phyloP scores from a whole-genome alignment of 2,329 filamentous ascomycete genomes.

The Fusarium tanahbumbuense region DNA sequence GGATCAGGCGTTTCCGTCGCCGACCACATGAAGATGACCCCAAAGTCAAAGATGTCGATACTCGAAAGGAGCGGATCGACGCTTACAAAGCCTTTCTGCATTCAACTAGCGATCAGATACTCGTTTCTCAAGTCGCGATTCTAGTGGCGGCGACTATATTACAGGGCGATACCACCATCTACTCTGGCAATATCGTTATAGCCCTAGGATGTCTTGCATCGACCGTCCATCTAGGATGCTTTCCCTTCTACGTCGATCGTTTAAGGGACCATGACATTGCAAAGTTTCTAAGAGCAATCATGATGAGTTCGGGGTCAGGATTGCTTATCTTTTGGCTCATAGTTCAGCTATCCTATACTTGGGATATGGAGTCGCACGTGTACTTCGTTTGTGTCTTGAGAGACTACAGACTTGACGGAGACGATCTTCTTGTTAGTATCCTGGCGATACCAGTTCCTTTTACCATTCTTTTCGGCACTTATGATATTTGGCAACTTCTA shows the following conservation, averaged over 20 bases:
- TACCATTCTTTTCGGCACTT: neutral
- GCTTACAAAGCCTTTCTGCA: constrained; percentile 2
- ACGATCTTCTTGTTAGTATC: accelerated
- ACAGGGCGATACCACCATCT: neutral
- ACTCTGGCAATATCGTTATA: constrained; percentile 4
- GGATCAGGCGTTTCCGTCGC: accelerated
- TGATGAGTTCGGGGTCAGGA: neutral
- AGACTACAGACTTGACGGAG: neutral
- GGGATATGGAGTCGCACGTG: neutral
- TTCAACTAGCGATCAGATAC: constrained; percentile 6
- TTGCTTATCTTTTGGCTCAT: neutral
- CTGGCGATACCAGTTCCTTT: neutral
- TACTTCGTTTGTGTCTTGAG: neutral
- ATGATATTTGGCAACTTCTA: neutral
- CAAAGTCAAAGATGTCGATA: neutral
- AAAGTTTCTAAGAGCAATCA: neutral
- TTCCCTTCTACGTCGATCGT: neutral
- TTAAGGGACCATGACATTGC: neutral
- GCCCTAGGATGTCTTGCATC: neutral
- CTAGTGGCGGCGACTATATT: neutral
- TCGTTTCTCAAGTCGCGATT: neutral
- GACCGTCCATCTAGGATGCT: neutral
- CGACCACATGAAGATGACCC: accelerated
- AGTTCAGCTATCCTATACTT: neutral
- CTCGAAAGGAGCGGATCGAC: neutral